Conservation (phyloP, 2,329 filamentous ascomycete species). For the Zasmidium citrigriseum region DNA sequence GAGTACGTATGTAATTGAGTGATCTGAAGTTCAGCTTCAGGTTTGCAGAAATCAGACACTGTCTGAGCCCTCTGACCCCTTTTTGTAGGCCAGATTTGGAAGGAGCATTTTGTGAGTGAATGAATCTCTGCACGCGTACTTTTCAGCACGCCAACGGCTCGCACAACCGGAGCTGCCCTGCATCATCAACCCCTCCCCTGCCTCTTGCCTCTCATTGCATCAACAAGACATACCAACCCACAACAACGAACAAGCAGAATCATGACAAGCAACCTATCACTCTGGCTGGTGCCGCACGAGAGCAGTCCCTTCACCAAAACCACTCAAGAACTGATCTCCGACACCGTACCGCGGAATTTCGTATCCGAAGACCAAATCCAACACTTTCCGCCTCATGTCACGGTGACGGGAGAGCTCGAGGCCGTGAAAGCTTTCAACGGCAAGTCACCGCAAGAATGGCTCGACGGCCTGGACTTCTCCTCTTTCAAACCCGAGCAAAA, state of each 20-base stretch:
- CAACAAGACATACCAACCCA: neutral
- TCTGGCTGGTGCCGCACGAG: slow-evolving; percentile 25
- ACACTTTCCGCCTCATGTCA: slow-evolving; percentile 24
- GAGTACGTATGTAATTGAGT: too few species aligned
- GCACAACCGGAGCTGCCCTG: neutral
- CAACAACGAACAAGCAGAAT: too few species aligned
- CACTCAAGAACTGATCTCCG: slow-evolving; percentile 28
- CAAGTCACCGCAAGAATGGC: slow-evolving; percentile 24
- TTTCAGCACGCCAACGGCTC: neutral
- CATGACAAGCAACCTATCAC: slow-evolving; percentile 10
- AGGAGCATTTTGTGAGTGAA: neutral
- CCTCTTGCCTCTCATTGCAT: neutral
- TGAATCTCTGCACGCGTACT: neutral
- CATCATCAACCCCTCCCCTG: neutral
- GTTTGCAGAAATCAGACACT: too few species aligned
- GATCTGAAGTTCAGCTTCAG: too few species aligned
- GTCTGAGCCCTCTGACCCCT: too few species aligned
- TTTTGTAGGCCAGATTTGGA: neutral
- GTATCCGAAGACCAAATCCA: slow-evolving; percentile 14
- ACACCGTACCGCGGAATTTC: slow-evolving; percentile 24
- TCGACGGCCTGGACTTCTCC: slow-evolving; percentile 16
- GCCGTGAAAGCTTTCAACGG: slow-evolving; percentile 1
- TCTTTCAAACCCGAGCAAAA: slow-evolving; percentile 18
- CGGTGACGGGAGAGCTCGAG: slow-evolving; percentile 23
- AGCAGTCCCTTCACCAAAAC: slow-evolving; percentile 24